Conservation (phyloP, 768 basidiomycete genomes). For the Termitomyces sp. region DNA sequence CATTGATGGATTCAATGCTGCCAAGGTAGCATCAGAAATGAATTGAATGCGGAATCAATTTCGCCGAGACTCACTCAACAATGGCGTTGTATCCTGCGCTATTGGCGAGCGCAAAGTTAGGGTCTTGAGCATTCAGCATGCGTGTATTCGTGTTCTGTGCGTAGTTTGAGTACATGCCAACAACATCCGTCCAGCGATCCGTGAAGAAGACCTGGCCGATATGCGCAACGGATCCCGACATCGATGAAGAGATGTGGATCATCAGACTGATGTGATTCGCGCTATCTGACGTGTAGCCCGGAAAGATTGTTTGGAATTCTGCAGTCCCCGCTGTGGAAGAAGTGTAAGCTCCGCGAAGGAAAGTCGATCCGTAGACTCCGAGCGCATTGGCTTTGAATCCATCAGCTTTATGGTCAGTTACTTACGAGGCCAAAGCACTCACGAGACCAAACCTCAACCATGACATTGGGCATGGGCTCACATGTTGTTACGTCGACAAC, state of each 20-base stretch:
- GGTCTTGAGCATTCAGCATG: constrained; percentile 24
- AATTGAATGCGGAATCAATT: neutral
- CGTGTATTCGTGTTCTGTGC: constrained; percentile 20
- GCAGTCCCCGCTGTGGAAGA: constrained; percentile 14
- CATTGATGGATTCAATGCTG: constrained; percentile 26
- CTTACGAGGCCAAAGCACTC: neutral
- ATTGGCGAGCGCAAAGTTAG: constrained; percentile 21
- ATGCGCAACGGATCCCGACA: constrained; percentile 16
- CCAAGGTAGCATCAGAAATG: neutral
- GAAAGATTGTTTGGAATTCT: constrained; percentile 22
- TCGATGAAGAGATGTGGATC: constrained; percentile 18
- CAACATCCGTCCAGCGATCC: constrained; percentile 24
- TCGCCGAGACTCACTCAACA: constrained; percentile 23
- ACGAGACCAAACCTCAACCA: constrained; percentile 33
- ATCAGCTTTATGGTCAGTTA: neutral
- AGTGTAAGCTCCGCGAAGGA: constrained; percentile 19
- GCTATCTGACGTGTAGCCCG: constrained; percentile 14
- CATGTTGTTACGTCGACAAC: constrained; percentile 40
- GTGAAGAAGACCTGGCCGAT: constrained; percentile 22
- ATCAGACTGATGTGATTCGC: constrained; percentile 22
- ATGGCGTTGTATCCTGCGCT: constrained; percentile 29
- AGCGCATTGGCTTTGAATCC: constrained; percentile 17
- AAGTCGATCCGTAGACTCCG: constrained; percentile 19
- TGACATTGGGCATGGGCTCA: constrained; percentile 33
- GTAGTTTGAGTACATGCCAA: constrained; percentile 16